Conservation (phyloP, 2,329 filamentous ascomycete genomes). For the Diaporthe velutina region DNA sequence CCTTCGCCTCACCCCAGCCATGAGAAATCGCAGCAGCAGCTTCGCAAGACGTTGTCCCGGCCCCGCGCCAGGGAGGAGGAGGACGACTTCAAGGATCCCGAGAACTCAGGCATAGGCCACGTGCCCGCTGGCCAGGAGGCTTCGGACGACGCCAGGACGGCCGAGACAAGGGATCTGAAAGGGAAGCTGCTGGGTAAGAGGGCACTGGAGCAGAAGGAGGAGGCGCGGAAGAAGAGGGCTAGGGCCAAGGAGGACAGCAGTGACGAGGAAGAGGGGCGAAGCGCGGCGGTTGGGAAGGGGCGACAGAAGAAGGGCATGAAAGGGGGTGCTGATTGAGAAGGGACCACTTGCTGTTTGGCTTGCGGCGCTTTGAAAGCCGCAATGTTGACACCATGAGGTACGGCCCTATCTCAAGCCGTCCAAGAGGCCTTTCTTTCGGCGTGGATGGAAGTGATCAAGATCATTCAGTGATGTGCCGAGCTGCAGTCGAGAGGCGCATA, state of each 20-base stretch:
- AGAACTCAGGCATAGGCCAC: conserved; percentile 59
- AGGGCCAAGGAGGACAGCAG: conserved; percentile 43
- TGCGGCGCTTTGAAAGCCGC: background rate
- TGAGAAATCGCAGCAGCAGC: background rate
- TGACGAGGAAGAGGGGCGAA: conserved; percentile 50
- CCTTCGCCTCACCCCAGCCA: conserved; percentile 12
- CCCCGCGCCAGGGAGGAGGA: conserved; percentile 42
- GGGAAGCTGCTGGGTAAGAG: conserved; percentile 47
- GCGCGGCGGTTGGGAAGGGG: conserved; percentile 44
- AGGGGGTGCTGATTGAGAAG: background rate
- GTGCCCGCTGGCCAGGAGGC: conserved; percentile 44
- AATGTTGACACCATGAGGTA: background rate
- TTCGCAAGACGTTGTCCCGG: conserved; percentile 14
- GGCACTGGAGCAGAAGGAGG: conserved; percentile 36
- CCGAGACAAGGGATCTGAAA: conserved; percentile 48
- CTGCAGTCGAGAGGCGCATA: too few relatives aligned
- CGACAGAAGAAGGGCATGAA: conserved; percentile 29
- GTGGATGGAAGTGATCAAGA: background rate
- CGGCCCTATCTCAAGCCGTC: background rate
- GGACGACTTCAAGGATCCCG: conserved; percentile 42
- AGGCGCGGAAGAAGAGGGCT: conserved; percentile 40
- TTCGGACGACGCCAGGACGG: conserved; percentile 41
- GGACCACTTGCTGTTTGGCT: background rate
- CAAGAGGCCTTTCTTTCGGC: background rate
- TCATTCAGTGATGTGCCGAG: background rate